Evolutionary conservation across 441 rosid genomes (phyloP).

Genomic region (Gossypium schwendimanii): DNA sequence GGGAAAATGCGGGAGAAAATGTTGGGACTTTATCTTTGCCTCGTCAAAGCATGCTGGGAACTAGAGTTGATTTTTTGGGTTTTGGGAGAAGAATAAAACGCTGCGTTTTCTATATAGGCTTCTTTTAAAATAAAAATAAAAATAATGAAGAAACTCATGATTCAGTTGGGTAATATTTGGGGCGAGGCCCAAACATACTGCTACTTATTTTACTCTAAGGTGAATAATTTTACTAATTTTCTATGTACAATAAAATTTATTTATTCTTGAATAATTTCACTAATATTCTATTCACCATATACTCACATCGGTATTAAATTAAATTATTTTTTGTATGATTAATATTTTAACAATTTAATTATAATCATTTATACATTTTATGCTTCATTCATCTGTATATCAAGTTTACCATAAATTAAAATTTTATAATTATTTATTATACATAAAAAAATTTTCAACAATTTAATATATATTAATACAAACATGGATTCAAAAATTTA

Average conservation of each 20-base stretch:
- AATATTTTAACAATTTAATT: too few relatives aligned
- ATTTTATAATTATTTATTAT: background rate
- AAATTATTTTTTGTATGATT: too few relatives aligned
- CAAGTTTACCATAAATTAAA: too few relatives aligned
- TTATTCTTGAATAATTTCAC: background rate
- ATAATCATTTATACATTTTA: too few relatives aligned
- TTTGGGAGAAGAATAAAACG: background rate
- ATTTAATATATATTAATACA: too few relatives aligned
- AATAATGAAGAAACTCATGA: background rate
- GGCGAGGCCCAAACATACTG: background rate
- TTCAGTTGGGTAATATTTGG: background rate
- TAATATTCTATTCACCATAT: too few relatives aligned
- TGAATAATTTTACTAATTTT: background rate
- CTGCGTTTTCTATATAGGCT: background rate
- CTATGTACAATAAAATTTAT: background rate
- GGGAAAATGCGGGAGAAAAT: slow-evolving; percentile 3
- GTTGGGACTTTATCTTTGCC: slow-evolving; percentile 5
- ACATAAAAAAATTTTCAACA: too few relatives aligned
- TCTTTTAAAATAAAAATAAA: background rate
- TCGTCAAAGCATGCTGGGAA: background rate
- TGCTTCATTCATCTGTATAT: too few relatives aligned
- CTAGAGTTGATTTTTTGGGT: slow-evolving; percentile 3
- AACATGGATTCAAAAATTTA: too few relatives aligned
- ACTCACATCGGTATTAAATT: too few relatives aligned
- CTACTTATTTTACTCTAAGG: background rate